Base-by-base conservation (phyloP, 2,329 filamentous ascomycete genomes). In the Hysterium pulicare region DNA sequence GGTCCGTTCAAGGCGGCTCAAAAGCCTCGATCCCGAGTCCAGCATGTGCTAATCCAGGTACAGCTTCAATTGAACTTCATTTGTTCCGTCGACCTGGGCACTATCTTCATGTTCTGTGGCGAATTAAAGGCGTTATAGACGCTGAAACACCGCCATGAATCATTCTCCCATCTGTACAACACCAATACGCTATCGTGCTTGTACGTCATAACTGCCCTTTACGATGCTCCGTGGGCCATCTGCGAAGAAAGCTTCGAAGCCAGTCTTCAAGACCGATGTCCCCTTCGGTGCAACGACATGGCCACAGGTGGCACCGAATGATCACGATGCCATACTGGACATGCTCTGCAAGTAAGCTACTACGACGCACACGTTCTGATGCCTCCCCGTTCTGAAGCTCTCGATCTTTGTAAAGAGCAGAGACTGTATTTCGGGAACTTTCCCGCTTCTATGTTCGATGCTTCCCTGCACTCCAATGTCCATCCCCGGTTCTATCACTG, bases 321-420 rank as follows among this genome's bases (percentile, higher is more conserved):
- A 86, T 40, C 82, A 86, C 61, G 76, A 83, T 39, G 72, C 74
- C 3, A 83, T 87, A 28, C 59, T 87, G 8, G 82, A 86, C 48
- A 70, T 88, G 37, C 71, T 87, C 4, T 85, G 79, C 76, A 77
- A 72, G 84, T 86, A 73, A 54, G 70, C n/a, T n/a, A n/a, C n/a
- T n/a, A n/a, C 36, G 33, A 34, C 20, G 37, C 28, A 24, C 41
- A 19, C 28, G 16, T 28, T 35, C 19, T 44, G 23, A 24, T 15
- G 13, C 41, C 26, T 33, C 16, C 33, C n/a, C n/a, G n/a, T n/a
- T n/a, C n/a, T n/a, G n/a, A n/a, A n/a, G n/a, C n/a, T n/a, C n/a
- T n/a, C n/a, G n/a, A n/a, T n/a, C n/a, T n/a, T n/a, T n/a, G n/a
- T n/a, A n/a, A n/a, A n/a, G n/a, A n/a, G n/a, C n/a, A n/a, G n/a